Percentiles rank a stretch among this genome's conserved stretches.
phyloP scores from a whole-genome alignment of 257 asterid genomes.

The Solanum pinnatisectum region DNA sequence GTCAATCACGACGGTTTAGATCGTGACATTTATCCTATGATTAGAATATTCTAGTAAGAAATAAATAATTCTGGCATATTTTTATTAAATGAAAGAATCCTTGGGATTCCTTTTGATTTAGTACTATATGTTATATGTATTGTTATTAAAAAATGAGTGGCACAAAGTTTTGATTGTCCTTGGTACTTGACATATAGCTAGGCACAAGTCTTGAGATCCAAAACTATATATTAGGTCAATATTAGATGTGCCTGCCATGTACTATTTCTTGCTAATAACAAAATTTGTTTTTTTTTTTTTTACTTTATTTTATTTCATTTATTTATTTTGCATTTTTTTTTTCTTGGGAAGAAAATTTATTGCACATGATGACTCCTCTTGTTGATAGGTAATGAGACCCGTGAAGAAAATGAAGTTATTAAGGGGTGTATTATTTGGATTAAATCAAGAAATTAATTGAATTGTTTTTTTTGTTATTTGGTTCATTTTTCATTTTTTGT shows the following conservation, averaged over 20 bases:
- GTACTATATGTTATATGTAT: neutral
- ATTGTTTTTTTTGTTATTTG: neutral
- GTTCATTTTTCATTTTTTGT: neutral
- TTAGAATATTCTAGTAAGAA: neutral
- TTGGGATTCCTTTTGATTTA: neutral
- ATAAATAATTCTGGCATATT: neutral
- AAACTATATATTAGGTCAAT: neutral
- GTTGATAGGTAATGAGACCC: neutral
- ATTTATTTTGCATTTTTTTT: neutral
- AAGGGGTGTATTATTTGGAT: neutral
- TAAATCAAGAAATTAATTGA: neutral
- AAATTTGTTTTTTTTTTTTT: neutral
- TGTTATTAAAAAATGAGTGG: neutral
- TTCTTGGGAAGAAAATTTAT: neutral
- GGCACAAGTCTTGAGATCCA: neutral
- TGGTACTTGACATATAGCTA: neutral
- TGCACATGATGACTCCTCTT: neutral
- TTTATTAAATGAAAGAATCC: neutral
- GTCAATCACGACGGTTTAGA: too few relatives aligned
- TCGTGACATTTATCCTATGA: neutral
- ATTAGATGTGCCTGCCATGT: neutral
- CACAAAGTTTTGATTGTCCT: constrained; percentile 3
- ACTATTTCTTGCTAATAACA: neutral
- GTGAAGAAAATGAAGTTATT: neutral
- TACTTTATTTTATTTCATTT: neutral